phyloP scores from a whole-genome alignment of 2,329 filamentous ascomycete genomes.

The Cladobotryum mycophilum region DNA sequence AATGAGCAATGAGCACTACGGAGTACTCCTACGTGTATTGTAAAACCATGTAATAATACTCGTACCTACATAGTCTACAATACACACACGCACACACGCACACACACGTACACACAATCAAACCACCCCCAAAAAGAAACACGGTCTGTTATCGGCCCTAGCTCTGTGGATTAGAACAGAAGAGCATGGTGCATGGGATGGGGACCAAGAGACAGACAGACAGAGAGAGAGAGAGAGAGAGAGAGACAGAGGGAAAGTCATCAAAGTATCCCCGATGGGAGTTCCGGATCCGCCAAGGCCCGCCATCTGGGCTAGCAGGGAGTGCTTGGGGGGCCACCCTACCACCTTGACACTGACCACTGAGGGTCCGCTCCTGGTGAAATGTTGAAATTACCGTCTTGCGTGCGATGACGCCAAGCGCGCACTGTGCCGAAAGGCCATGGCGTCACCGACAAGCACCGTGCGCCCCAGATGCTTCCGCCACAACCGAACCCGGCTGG shows the following conservation, averaged over 20 bases:
- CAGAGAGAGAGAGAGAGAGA: no score
- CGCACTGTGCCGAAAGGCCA: slow-evolving; percentile 2
- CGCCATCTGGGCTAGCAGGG: slow-evolving; percentile 12
- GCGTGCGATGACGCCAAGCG: slow-evolving; percentile 1
- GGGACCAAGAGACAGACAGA: no score
- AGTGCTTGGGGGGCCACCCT: neutral
- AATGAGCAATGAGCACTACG: no score
- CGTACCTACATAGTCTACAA: no score
- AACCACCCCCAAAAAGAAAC: no score
- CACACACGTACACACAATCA: no score
- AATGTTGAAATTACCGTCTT: slow-evolving; percentile 1
- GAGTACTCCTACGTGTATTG: no score
- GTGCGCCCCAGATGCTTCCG: slow-evolving; percentile 1
- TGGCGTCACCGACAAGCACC: slow-evolving; percentile 4
- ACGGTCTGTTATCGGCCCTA: no score
- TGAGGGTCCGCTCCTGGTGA: slow-evolving; percentile 5
- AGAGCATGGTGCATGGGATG: no score
- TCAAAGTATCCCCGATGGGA: slow-evolving; percentile 9
- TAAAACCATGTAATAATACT: no score
- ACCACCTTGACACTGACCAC: neutral
- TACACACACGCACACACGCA: no score
- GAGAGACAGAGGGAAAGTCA: neutral
- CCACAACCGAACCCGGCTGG: neutral
- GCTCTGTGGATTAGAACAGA: no score
- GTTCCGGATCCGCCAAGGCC: slow-evolving; percentile 13